Percentiles rank a stretch among this genome's conserved stretches.
phyloP scores from a whole-genome alignment of 78 protist species.

The Isochrysis galbana region DNA sequence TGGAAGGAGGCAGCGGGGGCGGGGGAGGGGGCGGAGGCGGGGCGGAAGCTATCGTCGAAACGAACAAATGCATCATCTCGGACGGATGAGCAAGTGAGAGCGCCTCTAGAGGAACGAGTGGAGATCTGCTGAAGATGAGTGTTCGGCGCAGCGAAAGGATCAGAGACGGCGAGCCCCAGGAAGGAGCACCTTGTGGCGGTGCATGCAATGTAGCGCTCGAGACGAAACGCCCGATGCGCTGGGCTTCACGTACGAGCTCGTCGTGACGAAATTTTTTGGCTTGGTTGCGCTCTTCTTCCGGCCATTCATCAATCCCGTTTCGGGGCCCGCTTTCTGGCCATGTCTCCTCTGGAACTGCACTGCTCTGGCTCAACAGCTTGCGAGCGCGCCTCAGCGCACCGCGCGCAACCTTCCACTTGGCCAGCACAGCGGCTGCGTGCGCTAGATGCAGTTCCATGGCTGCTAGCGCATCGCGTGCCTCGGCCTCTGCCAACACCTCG shows the following conservation, averaged over 20 bases:
- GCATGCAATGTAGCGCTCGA: not conserved
- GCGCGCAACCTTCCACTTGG: not conserved
- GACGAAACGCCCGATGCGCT: not conserved
- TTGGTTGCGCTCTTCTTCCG: not conserved
- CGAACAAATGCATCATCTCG: not conserved
- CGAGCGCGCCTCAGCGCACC: not conserved
- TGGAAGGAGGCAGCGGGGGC: not conserved
- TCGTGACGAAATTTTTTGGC: not conserved
- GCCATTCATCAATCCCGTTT: not conserved
- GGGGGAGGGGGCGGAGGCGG: not conserved
- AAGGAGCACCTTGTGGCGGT: not conserved
- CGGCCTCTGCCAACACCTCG: not conserved
- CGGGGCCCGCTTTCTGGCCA: too few species aligned
- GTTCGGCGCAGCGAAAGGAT: slow-evolving; percentile 2
- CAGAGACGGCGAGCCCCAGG: too few species aligned
- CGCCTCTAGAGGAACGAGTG: not conserved
- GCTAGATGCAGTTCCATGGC: not conserved
- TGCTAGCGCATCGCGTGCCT: not conserved
- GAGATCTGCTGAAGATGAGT: not conserved
- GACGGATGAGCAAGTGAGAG: not conserved
- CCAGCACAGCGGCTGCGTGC: not conserved
- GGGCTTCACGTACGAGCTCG: not conserved
- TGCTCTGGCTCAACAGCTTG: not conserved
- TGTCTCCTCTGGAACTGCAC: not conserved
- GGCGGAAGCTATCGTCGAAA: not conserved